Base-by-base conservation (phyloP, 2,329 filamentous ascomycete species). In the Pseudopyrenochaeta lycopersici region DNA sequence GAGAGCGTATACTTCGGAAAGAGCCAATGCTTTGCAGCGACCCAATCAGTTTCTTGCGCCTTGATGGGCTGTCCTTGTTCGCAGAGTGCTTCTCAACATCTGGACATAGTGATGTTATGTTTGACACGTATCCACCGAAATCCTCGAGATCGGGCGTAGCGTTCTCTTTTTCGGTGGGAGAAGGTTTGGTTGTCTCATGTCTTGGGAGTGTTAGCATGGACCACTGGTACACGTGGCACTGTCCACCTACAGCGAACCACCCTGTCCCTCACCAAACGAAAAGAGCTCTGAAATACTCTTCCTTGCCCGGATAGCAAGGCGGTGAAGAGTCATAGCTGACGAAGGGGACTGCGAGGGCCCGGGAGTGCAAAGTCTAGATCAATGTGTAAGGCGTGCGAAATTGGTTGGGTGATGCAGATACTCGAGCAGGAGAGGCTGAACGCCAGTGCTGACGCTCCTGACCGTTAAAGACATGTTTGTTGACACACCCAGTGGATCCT, bases 251-350 rank as follows among this genome's bases (percentile, higher is more conserved):
- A 29, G 38, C 4, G 50, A 32, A 20, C 50, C 29, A 14, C 31
- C 47, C 5, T 60, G 42, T n/a, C 46, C 47, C 30, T 59, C 52
- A 15, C 43, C 54, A 42, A 53, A 63, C 52, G 57, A 56, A 58
- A 68, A 65, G 51, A 72, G 62, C 14, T 64, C 67, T 5, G 68
- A 64, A 33, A 72, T 51, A 39, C 71, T 73, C 56, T 68, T 71
- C 49, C 65, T 73, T 11, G 66, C 64, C 46, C 61, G 60, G 38
- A 71, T 44, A 17, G 60, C 62, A 20, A 73, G 58, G 32, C 60
- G 64, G 48, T 65, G 66, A 31, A 73, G 51, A 38, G 56, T 61
- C 65, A 68, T 74, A 48, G 39, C 52, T 55, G 50, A 42, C 62
- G 32, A 47, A 52, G 54, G 56, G 18, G 54, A 39, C 32, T 59